Evolutionary conservation across 805 yeast genomes (phyloP).

Genomic region (Pichia rugopelliculosa): DNA sequence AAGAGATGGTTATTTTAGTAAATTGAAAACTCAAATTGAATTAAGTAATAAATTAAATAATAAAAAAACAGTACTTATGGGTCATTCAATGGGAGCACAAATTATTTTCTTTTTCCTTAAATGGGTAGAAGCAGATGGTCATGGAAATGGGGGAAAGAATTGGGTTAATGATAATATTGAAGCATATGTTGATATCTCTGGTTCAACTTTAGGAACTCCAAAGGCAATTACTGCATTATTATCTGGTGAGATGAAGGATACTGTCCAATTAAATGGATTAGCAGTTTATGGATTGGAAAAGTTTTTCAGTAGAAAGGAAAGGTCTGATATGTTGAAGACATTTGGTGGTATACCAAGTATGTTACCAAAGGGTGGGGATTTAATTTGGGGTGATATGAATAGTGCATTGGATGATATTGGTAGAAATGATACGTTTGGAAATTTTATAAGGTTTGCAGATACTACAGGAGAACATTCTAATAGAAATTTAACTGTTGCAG

Average conservation of each 20-base stretch:
- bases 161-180: conserved; percentile 88
- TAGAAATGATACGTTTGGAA: conserved; percentile 47
- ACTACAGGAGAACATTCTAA: conserved; percentile 35
- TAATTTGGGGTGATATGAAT: conserved; percentile 74
- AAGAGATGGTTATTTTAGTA: conserved; percentile 80
- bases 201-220: conserved; percentile 90
- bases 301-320: conserved; percentile 82
- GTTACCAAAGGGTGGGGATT: conserved; percentile 93
- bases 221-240: conserved; percentile 84
- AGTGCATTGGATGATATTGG: conserved; percentile 63
- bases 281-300: conserved; percentile 94
- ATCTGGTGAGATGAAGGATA: conserved; percentile 98
- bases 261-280: conserved; percentile 84
- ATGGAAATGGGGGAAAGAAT: conserved; percentile 82
- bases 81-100: conserved; percentile 98
- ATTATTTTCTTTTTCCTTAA: conserved; percentile 80
- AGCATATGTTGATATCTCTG: conserved; percentile 80
- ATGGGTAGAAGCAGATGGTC: conserved; percentile 95
- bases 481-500: conserved; percentile 54
- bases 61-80: conserved; percentile 69
- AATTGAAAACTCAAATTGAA: conserved; percentile 70
- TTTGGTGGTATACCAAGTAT: conserved; percentile 95
- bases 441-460: conserved; percentile 59
- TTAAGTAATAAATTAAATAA: conserved; percentile 39
- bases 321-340: conserved; percentile 75